Evolutionary conservation across 2,329 filamentous ascomycete species (phyloP), one percentile per base, ranked within the genome.

Genomic region (Fusarium solani-melongenae): DNA sequence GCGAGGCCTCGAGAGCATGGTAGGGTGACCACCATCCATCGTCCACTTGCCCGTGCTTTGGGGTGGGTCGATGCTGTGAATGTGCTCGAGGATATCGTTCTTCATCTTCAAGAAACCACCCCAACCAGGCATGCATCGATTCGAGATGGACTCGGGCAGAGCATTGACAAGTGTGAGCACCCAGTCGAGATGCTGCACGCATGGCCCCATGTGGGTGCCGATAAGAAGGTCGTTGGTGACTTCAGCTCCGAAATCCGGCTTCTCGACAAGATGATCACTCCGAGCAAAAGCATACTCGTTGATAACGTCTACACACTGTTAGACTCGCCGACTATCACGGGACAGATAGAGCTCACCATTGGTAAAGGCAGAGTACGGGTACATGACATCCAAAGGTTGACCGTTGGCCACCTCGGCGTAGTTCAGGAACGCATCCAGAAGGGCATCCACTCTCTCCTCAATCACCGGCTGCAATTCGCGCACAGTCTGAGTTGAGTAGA

Each of bases 241-340:
- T 29, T 81, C 76, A 24, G 78, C 79, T 8, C 82, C 82, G 64
- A 82, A 83, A 58, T 82, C 80, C 2, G 77, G 69, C 61, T 76
- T 73, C 66, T 83, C 81, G 53, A 82, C 80, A 14, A 83, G 69
- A 36, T 81, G 80, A 27, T 81, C 79, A 62, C 76, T 80, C 60
- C 79, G 76, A 64, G 81, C 79, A 77, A 84, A 83, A 24, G 81
- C 79, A 67, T 83, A 84, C 74, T 84, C 82, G 64, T 83, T 83
- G 49, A 84, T 83, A 36, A 83, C 80, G 62, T 84, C 81, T 82
- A 9, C 8, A 20, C 1, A 15, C 5, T 29, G 22, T 72, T 66
- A 76, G 67, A 22, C 8, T 39, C 31, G 1, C 1, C 6, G 17
- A 6, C 5, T 5, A 7, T 5, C 14, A 14, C 1, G 2, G 49